Percentiles rank a stretch among this genome's conserved stretches.
These are phyloP conservation scores for Pseudogymnoascus sp. DNA, from an alignment of 2,329 filamentous ascomycete species.

Conservation along the genomic window DNA sequence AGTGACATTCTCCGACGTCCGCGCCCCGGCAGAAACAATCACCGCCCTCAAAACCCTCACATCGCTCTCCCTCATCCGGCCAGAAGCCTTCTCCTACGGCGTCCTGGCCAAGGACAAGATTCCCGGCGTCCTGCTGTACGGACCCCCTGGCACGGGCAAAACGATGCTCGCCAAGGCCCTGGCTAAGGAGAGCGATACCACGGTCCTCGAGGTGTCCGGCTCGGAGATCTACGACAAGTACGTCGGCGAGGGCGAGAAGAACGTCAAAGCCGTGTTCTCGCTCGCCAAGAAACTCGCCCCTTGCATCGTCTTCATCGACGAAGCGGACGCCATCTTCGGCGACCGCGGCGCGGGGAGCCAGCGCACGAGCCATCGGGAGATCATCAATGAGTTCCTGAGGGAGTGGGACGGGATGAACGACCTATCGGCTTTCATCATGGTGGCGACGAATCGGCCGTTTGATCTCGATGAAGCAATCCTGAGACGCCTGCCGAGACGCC, in stretches of 20 bases:
- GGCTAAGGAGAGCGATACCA: conserved; percentile 59
- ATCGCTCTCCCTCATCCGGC: conserved; percentile 73
- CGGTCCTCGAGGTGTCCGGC: conserved; percentile 79
- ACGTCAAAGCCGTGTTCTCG: conserved; percentile 83
- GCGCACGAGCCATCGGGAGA: conserved; percentile 69
- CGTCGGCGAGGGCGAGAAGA: conserved; percentile 93
- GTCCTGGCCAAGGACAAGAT: conserved; percentile 87
- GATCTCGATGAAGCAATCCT: conserved; percentile 86
- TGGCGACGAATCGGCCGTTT: conserved; percentile 90
- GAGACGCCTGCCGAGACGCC: conserved; percentile 62
- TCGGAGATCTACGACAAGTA: conserved; percentile 94
- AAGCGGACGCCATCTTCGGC: conserved; percentile 87
- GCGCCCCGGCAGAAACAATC: conserved; percentile 72
- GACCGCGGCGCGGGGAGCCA: conserved; percentile 59
- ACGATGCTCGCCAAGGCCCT: conserved; percentile 62
- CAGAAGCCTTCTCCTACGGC: conserved; percentile 93
- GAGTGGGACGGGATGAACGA: conserved; percentile 92
- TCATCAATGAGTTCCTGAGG: conserved; percentile 92
- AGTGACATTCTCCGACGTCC: conserved; percentile 81
- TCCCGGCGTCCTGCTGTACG: conserved; percentile 79
- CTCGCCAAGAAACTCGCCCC: conserved; percentile 86
- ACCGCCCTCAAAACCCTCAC: conserved; percentile 85
- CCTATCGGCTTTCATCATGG: conserved; percentile 90
- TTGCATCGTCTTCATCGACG: conserved; percentile 93
- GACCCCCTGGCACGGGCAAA: conserved; percentile 74